Conservation (phyloP, 257 asterid genomes). For the Knoxia roxburghii region DNA sequence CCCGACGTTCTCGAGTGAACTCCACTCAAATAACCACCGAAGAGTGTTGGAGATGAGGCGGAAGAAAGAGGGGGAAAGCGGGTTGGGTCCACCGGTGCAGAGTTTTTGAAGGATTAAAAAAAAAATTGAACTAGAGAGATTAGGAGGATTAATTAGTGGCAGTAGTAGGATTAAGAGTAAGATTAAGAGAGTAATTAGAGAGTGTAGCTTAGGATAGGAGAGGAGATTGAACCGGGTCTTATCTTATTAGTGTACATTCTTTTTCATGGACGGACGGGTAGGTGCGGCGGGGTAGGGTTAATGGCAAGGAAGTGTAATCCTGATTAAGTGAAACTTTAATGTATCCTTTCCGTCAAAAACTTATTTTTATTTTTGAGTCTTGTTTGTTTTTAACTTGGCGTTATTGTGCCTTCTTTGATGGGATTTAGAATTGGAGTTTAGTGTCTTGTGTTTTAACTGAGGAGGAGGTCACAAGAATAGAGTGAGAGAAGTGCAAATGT, state of each 20-base stretch:
- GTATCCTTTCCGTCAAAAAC: slow-evolving; percentile 17
- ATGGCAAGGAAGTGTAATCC: slow-evolving; percentile 23
- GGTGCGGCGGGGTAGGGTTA: slow-evolving; percentile 58
- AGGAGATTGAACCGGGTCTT: slow-evolving; percentile 24
- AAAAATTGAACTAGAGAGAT: background rate
- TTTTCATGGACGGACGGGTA: slow-evolving; percentile 44
- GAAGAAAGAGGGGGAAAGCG: slow-evolving; percentile 47
- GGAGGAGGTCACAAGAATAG: too few relatives aligned
- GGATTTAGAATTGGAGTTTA: background rate
- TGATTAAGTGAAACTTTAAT: slow-evolving; percentile 42
- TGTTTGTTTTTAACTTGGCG: background rate
- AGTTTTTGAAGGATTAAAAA: slow-evolving; percentile 40
- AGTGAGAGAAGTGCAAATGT: too few relatives aligned
- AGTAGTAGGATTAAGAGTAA: background rate
- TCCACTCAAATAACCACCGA: slow-evolving; percentile 88
- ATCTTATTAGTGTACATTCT: slow-evolving; percentile 43
- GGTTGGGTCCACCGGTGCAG: slow-evolving; percentile 42
- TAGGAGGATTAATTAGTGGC: background rate
- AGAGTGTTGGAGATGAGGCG: slow-evolving; percentile 89
- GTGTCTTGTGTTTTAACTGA: too few relatives aligned
- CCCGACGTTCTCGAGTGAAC: slow-evolving; percentile 68
- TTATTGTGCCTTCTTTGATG: background rate
- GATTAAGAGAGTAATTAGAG: too few relatives aligned
- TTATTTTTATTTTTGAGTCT: background rate
- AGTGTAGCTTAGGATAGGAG: too few relatives aligned